Percentiles rank a stretch among this genome's conserved stretches.
Conservation (phyloP, 2,329 filamentous ascomycete genomes). For the Sordariomycetes sp. region DNA sequence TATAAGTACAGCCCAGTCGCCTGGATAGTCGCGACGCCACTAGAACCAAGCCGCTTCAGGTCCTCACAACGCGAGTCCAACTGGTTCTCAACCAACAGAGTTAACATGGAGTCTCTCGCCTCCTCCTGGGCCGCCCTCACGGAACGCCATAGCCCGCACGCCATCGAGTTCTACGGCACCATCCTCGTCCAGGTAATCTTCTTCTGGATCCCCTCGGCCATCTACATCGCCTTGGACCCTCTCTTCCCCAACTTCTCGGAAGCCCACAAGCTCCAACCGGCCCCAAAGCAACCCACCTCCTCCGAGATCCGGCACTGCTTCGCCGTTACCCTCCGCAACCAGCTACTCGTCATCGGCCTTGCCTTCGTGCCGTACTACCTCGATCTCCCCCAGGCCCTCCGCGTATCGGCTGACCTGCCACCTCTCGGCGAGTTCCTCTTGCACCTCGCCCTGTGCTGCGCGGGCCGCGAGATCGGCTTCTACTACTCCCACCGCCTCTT, state of each 20-base stretch:
- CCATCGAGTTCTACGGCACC: constrained; percentile 26
- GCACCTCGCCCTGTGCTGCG: constrained; percentile 25
- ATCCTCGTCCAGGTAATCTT: constrained; percentile 24
- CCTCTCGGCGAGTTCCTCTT: constrained; percentile 17
- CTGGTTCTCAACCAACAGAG: not conserved
- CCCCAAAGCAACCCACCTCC: constrained; percentile 30
- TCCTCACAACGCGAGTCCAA: not conserved
- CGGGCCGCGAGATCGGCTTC: constrained; percentile 35
- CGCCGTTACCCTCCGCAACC: constrained; percentile 30
- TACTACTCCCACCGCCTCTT: constrained; percentile 42
- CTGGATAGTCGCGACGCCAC: no score
- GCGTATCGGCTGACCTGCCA: constrained; percentile 23
- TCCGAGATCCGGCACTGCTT: constrained; percentile 29
- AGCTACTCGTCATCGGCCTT: constrained; percentile 23
- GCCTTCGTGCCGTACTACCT: constrained; percentile 11
- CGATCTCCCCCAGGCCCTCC: constrained; percentile 18
- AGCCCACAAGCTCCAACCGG: constrained; percentile 39
- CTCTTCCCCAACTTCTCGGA: constrained; percentile 31
- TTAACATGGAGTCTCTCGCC: not conserved
- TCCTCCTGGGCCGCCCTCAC: constrained; percentile 11
- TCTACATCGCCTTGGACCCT: constrained; percentile 28
- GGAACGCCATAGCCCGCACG: constrained; percentile 13
- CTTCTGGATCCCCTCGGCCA: constrained; percentile 29
- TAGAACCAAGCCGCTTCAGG: no score
- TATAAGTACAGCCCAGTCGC: no score